A percentile compares a stretch with the other conserved stretches of the same genome.
Conservation (phyloP, 2,329 filamentous ascomycete genomes). For the Alternaria viburni region DNA sequence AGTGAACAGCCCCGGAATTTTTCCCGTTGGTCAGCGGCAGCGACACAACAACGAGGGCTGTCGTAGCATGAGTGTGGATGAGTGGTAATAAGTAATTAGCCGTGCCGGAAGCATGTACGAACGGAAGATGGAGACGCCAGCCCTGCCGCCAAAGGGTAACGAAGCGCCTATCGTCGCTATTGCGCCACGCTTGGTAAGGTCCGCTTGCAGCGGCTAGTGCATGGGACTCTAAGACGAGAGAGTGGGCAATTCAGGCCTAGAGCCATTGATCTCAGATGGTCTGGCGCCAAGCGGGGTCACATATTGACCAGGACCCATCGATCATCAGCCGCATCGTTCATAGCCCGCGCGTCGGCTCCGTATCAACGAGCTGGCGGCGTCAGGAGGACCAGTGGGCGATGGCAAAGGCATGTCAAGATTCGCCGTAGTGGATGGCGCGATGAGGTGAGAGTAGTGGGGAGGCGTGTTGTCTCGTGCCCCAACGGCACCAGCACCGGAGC, state of each 20-base stretch:
- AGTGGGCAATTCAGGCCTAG: slow-evolving; percentile 46
- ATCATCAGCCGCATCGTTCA: slow-evolving; percentile 49
- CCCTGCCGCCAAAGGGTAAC: slow-evolving; percentile 34
- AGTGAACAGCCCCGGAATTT: slow-evolving; percentile 5
- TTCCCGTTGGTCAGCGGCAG: slow-evolving; percentile 31
- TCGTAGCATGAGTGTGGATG: slow-evolving; percentile 22
- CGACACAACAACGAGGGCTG: slow-evolving; percentile 13
- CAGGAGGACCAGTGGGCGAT: slow-evolving; percentile 18
- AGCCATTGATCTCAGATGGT: slow-evolving; percentile 48
- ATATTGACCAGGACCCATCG: slow-evolving; percentile 42
- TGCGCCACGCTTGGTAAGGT: slow-evolving; percentile 38
- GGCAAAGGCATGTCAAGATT: neutral
- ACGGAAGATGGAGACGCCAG: slow-evolving; percentile 35
- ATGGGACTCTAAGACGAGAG: slow-evolving; percentile 28
- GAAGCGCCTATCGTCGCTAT: slow-evolving; percentile 41
- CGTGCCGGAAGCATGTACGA: slow-evolving; percentile 36
- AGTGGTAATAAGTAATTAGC: slow-evolving; percentile 43
- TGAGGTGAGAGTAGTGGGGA: slow-evolving; percentile 19
- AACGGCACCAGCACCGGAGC: slow-evolving; percentile 24
- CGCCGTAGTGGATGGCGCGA: slow-evolving; percentile 24
- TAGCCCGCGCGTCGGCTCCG: slow-evolving; percentile 25
- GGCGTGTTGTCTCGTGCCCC: slow-evolving; percentile 34
- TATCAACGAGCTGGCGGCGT: slow-evolving; percentile 29
- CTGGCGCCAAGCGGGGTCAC: slow-evolving; percentile 46
- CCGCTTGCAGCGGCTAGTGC: slow-evolving; percentile 49